Conservation (phyloP, 305 asterid genomes). For the Fraxinus xanthoxyloides region DNA sequence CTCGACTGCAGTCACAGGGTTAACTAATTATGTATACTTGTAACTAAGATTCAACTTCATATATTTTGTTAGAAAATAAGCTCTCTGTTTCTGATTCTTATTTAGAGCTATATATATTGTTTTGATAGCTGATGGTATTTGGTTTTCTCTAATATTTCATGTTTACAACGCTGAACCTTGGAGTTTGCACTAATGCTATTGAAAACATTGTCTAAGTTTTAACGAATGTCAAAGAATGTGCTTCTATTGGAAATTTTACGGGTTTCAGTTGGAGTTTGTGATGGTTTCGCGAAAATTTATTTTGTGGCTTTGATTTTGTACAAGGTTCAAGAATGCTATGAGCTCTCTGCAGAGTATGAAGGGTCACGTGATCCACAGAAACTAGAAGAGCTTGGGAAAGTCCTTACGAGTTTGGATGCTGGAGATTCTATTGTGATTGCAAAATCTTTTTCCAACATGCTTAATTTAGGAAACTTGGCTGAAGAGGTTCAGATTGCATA, state of each 20-base stretch:
- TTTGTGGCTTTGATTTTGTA: slow-evolving; percentile 10
- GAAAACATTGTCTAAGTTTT: neutral
- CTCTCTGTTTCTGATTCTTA: neutral
- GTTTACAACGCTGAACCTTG: neutral
- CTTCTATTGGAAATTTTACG: neutral
- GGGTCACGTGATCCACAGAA: slow-evolving; percentile 53
- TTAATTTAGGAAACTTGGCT: slow-evolving; percentile 64
- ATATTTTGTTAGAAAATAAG: neutral
- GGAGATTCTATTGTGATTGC: slow-evolving; percentile 76
- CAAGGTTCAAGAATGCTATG: slow-evolving; percentile 76
- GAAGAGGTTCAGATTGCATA: slow-evolving; percentile 78
- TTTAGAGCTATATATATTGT: neutral
- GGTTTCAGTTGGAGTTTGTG: neutral
- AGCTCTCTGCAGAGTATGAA: slow-evolving; percentile 68
- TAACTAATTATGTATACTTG: neutral
- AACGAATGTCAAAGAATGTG: neutral
- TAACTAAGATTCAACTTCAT: neutral
- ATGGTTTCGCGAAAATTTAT: slow-evolving; percentile 11
- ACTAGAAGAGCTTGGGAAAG: slow-evolving; percentile 70
- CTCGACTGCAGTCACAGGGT: neutral
- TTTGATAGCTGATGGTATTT: neutral
- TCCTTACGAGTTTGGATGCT: slow-evolving; percentile 71
- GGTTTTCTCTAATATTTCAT: neutral
- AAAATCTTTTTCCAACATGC: slow-evolving; percentile 73
- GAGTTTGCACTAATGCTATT: neutral